These are phyloP conservation scores for Auriscalpium microsporum DNA, from an alignment of 768 basidiomycete species.

Conservation along the genomic window DNA sequence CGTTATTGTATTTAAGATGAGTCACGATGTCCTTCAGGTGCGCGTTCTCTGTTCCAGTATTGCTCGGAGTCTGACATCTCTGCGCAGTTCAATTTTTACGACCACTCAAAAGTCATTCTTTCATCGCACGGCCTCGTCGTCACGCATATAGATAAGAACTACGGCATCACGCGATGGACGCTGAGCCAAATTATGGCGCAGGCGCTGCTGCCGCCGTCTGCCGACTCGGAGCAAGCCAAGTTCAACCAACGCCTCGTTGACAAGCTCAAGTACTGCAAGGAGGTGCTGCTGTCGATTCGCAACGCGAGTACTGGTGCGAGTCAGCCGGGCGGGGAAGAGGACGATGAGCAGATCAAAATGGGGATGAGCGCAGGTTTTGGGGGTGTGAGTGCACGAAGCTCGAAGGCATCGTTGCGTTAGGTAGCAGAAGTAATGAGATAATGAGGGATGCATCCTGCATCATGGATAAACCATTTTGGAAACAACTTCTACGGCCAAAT, in stretches of 20 bases:
- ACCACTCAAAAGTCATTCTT: slow-evolving; percentile 91
- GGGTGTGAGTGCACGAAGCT: slow-evolving; percentile 9
- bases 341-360: neutral
- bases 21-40: slow-evolving; percentile 93
- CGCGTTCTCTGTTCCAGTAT: slow-evolving; percentile 14
- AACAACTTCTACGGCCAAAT: too few relatives aligned
- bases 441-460: too few relatives aligned
- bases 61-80: slow-evolving; percentile 2
- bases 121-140: slow-evolving; percentile 71
- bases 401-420: slow-evolving; percentile 15
- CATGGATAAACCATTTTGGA: too few relatives aligned
- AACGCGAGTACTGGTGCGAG: slow-evolving; percentile 39
- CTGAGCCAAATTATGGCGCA: slow-evolving; percentile 62
- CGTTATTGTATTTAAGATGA: slow-evolving; percentile 93
- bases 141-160: slow-evolving; percentile 88
- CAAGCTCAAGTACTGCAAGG: slow-evolving; percentile 82
- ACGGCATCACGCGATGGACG: slow-evolving; percentile 65
- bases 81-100: slow-evolving; percentile 92
- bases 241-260: slow-evolving; percentile 58
- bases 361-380: slow-evolving; percentile 1
- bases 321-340: slow-evolving; percentile 17
- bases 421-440: neutral
- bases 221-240: slow-evolving; percentile 50
- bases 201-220: slow-evolving; percentile 31
- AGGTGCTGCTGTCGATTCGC: slow-evolving; percentile 66